Evolutionary conservation across 2,329 filamentous ascomycete species (phyloP).

Genomic region (Pseudocercospora pini-densiflorae): DNA sequence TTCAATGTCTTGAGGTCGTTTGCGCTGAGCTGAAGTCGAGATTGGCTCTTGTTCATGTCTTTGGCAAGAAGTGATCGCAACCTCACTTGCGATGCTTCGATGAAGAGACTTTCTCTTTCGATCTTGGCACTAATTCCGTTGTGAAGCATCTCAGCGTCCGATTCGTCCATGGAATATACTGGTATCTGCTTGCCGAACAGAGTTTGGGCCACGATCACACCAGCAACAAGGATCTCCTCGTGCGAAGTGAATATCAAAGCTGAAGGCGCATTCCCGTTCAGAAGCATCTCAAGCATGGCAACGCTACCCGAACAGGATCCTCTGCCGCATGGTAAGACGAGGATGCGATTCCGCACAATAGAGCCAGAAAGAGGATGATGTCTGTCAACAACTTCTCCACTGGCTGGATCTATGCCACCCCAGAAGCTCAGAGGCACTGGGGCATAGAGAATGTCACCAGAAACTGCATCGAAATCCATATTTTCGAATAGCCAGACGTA

Average conservation of each 20-base stretch:
- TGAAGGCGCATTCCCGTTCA: slow-evolving; percentile 45
- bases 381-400: slow-evolving; percentile 50
- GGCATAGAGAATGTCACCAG: slow-evolving; percentile 11
- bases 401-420: slow-evolving; percentile 49
- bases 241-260: slow-evolving; percentile 49
- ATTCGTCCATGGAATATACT: slow-evolving; percentile 39
- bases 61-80: background rate
- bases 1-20: slow-evolving; percentile 12
- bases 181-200: slow-evolving; percentile 50
- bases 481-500: background rate
- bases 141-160: slow-evolving; percentile 14
- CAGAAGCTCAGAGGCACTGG: slow-evolving; percentile 49
- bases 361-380: slow-evolving; percentile 48
- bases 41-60: background rate
- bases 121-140: background rate
- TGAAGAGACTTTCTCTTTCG: background rate
- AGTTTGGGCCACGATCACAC: slow-evolving; percentile 50
- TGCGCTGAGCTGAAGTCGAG: background rate
- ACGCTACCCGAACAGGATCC: slow-evolving; percentile 55
- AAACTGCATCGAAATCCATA: background rate
- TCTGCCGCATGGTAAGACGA: slow-evolving; percentile 53
- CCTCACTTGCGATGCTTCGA: background rate
- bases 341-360: slow-evolving; percentile 40
- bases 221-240: slow-evolving; percentile 53
- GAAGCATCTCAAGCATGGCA: slow-evolving; percentile 51